These are phyloP conservation scores for Vaccinium vitisidaea DNA, from an alignment of 148 eudicot genomes.

Conservation along the genomic window DNA sequence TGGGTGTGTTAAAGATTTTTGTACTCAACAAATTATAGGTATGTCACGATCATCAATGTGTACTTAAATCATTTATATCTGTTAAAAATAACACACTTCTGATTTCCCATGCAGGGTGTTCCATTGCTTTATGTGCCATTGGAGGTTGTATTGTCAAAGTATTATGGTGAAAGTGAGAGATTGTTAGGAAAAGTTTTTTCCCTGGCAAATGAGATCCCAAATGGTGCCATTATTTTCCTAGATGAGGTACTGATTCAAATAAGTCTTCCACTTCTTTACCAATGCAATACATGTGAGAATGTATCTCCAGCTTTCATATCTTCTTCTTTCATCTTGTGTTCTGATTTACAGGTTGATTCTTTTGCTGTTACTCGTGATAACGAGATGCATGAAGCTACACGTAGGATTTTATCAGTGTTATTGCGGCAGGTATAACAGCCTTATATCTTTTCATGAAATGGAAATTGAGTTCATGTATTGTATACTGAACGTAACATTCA, in stretches of 20 bases:
- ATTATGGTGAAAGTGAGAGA: conserved; percentile 95
- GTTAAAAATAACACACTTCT: not conserved
- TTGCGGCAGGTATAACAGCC: conserved; percentile 68
- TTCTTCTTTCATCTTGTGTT: not conserved
- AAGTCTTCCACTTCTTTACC: conserved; percentile 1
- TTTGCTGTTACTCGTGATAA: conserved; percentile 94
- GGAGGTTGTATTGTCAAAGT: conserved; percentile 90
- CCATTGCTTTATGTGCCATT: conserved; percentile 88
- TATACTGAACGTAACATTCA: not conserved
- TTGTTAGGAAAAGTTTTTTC: conserved; percentile 86
- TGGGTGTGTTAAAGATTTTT: not conserved
- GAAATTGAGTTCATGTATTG: not conserved
- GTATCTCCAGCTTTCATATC: not conserved
- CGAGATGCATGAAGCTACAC: conserved; percentile 96
- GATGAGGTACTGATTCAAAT: conserved; percentile 65
- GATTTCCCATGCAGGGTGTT: conserved; percentile 55
- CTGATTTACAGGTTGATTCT: conserved; percentile 75
- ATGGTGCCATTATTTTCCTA: conserved; percentile 85
- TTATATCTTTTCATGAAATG: not conserved
- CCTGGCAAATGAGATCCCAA: conserved; percentile 87
- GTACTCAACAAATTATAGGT: not conserved
- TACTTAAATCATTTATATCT: not conserved
- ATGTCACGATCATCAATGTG: not conserved
- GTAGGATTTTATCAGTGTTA: conserved; percentile 82
- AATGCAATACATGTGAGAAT: not conserved